These are phyloP conservation scores for Penicillium nucicola DNA, from an alignment of 495 filamentous ascomycete species.

Conservation along the genomic window DNA sequence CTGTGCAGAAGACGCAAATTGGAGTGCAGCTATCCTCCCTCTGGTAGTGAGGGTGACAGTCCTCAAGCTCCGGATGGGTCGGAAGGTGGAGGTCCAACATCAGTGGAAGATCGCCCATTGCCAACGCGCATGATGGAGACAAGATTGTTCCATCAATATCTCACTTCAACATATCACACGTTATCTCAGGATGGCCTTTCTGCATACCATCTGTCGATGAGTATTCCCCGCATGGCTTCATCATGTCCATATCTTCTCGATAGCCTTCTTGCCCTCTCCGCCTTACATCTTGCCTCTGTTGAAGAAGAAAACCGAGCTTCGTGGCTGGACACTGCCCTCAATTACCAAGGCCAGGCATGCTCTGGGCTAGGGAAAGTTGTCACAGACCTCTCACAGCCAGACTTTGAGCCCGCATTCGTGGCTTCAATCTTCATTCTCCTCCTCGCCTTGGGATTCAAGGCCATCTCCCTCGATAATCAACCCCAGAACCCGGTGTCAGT, in stretches of 20 bases:
- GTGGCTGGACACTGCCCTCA: slow-evolving; percentile 33
- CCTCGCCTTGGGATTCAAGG: slow-evolving; percentile 33
- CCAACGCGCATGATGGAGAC: slow-evolving; percentile 36
- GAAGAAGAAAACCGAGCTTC: slow-evolving; percentile 25
- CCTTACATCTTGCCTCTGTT: slow-evolving; percentile 43
- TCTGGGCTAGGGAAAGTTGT: slow-evolving; percentile 30
- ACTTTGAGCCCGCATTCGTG: slow-evolving; percentile 36
- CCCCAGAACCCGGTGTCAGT: slow-evolving; percentile 27
- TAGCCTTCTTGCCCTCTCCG: slow-evolving; percentile 44
- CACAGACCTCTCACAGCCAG: slow-evolving; percentile 21
- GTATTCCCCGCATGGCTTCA: slow-evolving; percentile 42
- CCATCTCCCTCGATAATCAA: slow-evolving; percentile 26
- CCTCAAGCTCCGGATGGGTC: slow-evolving; percentile 22
- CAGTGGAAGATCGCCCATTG: slow-evolving; percentile 8
- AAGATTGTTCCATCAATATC: slow-evolving; percentile 37
- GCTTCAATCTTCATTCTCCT: slow-evolving; percentile 41
- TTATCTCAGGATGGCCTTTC: slow-evolving; percentile 28
- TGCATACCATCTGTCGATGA: slow-evolving; percentile 37
- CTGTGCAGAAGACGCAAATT: slow-evolving; percentile 36
- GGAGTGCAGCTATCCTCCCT: slow-evolving; percentile 33
- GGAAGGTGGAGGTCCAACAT: slow-evolving; percentile 11
- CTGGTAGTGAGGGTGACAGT: slow-evolving; percentile 26
- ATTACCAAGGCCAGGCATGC: slow-evolving; percentile 36
- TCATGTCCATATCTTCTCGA: slow-evolving; percentile 44
- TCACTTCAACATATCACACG: slow-evolving; percentile 33